phyloP scores from a whole-genome alignment of 345 rosid species.

The Nasturtium officinale region DNA sequence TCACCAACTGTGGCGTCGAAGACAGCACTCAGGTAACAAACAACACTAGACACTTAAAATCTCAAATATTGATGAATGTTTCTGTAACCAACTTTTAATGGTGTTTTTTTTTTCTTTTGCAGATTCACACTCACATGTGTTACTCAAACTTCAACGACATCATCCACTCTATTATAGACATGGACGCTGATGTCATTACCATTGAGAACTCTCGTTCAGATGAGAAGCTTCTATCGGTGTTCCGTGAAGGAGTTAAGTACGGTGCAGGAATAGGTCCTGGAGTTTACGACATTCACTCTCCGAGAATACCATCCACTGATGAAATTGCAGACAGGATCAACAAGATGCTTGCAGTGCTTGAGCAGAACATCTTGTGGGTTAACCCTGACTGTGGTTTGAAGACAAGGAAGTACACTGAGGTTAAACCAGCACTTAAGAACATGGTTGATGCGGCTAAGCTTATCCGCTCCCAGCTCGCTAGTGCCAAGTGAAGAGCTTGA shows the following conservation, averaged over 20 bases:
- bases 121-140: conserved; percentile 99
- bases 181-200: conserved; percentile 98
- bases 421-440: conserved; percentile 84
- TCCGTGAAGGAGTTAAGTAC: conserved; percentile 97
- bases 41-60: not conserved
- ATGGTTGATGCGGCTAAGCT: conserved; percentile 93
- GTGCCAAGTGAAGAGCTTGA: conserved; percentile 66
- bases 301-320: conserved; percentile 88
- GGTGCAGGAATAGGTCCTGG: conserved; percentile 99
- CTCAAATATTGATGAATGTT: not conserved
- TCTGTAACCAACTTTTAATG: not conserved
- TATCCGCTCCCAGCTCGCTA: conserved; percentile 84
- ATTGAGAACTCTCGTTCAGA: conserved; percentile 99
- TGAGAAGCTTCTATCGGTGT: conserved; percentile 93
- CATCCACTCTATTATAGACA: conserved; percentile 92
- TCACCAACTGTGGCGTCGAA: conserved; percentile 84
- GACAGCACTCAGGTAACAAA: conserved; percentile 84
- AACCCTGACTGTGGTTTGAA: conserved; percentile 98
- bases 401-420: conserved; percentile 90
- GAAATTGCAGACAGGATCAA: conserved; percentile 92
- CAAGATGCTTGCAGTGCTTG: conserved; percentile 96
- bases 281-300: conserved; percentile 96
- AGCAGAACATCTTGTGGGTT: conserved; percentile 90
- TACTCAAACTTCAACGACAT: conserved; percentile 98
- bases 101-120: not conserved